Evolutionary conservation across 2,329 filamentous ascomycete species (phyloP).

Genomic region (Elsinoe fawcettii): DNA sequence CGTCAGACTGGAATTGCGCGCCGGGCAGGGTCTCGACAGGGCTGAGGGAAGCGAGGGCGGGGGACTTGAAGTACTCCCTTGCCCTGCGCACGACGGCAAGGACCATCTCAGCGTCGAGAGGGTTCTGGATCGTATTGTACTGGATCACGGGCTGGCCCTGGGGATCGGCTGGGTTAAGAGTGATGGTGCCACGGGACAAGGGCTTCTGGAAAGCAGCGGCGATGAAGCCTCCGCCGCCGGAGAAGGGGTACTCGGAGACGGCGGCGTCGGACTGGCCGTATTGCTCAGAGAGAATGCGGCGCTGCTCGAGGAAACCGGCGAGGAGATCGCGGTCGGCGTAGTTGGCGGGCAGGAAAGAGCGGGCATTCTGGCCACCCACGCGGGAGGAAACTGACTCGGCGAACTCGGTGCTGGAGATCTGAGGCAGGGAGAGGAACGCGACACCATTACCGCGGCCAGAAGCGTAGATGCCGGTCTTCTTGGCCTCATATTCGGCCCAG

Average conservation of each 20-base stretch:
- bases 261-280: constrained; percentile 16
- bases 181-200: constrained; percentile 33
- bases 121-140: constrained; percentile 31
- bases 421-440: constrained; percentile 21
- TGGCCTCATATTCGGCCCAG: constrained; percentile 23
- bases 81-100: constrained; percentile 31
- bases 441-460: constrained; percentile 19
- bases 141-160: constrained; percentile 27
- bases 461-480: constrained; percentile 22
- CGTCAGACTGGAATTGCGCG: constrained; percentile 19
- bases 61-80: constrained; percentile 28
- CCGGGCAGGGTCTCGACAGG: constrained; percentile 29
- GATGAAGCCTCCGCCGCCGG: constrained; percentile 17
- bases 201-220: constrained; percentile 30
- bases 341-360: constrained; percentile 19
- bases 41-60: constrained; percentile 27
- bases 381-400: constrained; percentile 15
- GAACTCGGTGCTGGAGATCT: constrained; percentile 16
- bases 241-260: constrained; percentile 21
- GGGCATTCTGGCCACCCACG: constrained; percentile 18
- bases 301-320: constrained; percentile 20
- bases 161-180: constrained; percentile 31
- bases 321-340: constrained; percentile 17
- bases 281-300: constrained; percentile 16
- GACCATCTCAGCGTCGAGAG: constrained; percentile 31